These are phyloP conservation scores for Orychophragmus violaceus DNA, from an alignment of 345 rosid species.

Conservation along the genomic window DNA sequence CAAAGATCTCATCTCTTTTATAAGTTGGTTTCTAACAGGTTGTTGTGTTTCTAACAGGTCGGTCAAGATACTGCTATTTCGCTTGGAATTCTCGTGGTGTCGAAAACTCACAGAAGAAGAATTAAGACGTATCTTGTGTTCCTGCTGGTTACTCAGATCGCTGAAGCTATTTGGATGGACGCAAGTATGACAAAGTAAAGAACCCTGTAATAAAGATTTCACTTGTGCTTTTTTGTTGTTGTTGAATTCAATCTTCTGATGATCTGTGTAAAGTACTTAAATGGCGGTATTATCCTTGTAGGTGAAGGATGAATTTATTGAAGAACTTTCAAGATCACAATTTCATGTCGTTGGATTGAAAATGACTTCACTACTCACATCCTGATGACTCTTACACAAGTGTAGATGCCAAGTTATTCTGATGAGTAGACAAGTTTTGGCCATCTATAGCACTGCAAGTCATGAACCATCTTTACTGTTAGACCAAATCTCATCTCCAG, in stretches of 20 bases:
- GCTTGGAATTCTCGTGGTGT: conserved; percentile 60
- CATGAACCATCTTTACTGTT: not conserved
- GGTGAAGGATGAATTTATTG: conserved; percentile 10
- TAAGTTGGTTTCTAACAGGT: conserved; percentile 12
- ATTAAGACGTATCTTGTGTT: conserved; percentile 41
- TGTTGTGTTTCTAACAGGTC: conserved; percentile 34
- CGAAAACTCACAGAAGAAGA: conserved; percentile 45
- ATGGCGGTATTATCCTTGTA: not conserved
- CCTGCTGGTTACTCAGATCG: conserved; percentile 40
- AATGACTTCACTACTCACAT: conserved; percentile 13
- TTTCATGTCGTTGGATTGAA: conserved; percentile 36
- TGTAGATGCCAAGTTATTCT: conserved; percentile 18
- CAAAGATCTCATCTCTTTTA: not conserved
- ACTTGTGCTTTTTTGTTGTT: not conserved
- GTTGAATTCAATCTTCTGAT: not conserved
- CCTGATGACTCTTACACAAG: conserved; percentile 12
- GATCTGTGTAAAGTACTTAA: not conserved
- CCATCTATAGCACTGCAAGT: not conserved
- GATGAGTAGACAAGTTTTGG: conserved; percentile 11
- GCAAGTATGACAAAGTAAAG: conserved; percentile 34
- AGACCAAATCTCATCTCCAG: not conserved
- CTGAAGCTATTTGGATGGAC: conserved; percentile 56
- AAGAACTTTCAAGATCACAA: conserved; percentile 27
- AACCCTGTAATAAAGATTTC: not conserved
- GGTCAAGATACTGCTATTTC: conserved; percentile 40